These are phyloP conservation scores for Neofusicoccum parvum DNA, from an alignment of 2,329 filamentous ascomycete genomes.

Conservation along the genomic window DNA sequence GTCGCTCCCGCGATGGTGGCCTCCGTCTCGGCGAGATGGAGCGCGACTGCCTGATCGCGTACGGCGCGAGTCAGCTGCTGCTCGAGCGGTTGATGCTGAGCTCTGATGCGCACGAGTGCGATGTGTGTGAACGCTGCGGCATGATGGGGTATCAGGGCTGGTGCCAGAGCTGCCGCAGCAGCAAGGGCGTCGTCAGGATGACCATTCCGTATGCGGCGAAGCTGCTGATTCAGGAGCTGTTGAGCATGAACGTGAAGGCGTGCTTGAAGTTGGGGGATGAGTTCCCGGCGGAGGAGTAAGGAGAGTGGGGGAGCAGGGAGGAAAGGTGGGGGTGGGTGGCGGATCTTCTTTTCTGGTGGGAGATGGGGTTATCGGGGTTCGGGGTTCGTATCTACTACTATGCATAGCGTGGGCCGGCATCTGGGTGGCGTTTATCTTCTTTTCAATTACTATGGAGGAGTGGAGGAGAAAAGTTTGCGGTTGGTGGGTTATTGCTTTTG, in stretches of 20 bases:
- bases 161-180: constrained; percentile 90
- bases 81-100: constrained; percentile 93
- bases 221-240: constrained; percentile 89
- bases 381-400: not conserved
- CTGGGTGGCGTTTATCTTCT: not conserved
- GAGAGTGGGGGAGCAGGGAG: too few species aligned
- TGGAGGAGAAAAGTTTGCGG: too few species aligned
- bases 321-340: not conserved
- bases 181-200: constrained; percentile 84
- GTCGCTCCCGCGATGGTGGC: constrained; percentile 88
- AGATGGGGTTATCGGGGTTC: not conserved
- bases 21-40: constrained; percentile 97
- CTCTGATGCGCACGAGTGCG: constrained; percentile 85
- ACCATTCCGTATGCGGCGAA: constrained; percentile 98
- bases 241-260: constrained; percentile 99
- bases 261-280: constrained; percentile 89
- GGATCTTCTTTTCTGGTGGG: not conserved
- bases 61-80: constrained; percentile 89
- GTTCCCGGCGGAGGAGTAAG: constrained; percentile 62
- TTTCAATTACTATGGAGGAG: too few species aligned
- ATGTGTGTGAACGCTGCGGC: constrained; percentile 91
- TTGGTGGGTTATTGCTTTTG: too few species aligned
- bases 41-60: constrained; percentile 95
- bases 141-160: constrained; percentile 95
- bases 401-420: not conserved